Base-by-base conservation (phyloP, 164 flowering plant genomes). In the Vitis rotundifolia region DNA sequence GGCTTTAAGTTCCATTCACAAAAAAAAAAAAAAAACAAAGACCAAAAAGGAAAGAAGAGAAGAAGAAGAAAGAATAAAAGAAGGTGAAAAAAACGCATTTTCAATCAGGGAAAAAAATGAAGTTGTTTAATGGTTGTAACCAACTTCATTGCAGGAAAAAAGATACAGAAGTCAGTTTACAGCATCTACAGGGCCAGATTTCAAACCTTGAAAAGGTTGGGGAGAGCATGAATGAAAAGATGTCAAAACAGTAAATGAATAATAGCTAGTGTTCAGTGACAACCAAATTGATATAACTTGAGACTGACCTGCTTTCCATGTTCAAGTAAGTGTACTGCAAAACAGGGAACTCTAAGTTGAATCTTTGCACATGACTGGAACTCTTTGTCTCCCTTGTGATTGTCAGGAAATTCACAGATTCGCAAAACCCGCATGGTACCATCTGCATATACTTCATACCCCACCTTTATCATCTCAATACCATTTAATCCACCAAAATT, bases 371-470 rank as follows among this genome's bases (percentile, higher is more conserved):
- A 65, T 63, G 91, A 83, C 26, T 72, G 76, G 48, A 72, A 58
- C 18, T 61, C 64, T 62, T 51, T 66, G 51, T 77, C 82, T 63
- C 53, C 81, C 77, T 79, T 85, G 47, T 52, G 76, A 61, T 86
- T 79, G 54, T 72, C 84, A 69, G 83, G 70, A 69, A 74, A 78
- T 71, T 83, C 90, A 78, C 85, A 91, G 71, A 95, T 82, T 50
- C 88, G 84, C 69, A 95, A 71, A 72, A 95, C 91, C 57, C 99
- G 80, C 47, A 94, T 89, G 1, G 86, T 78, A 63, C 99, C 99
- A 77, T 92, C 96, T 50, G 97, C 90, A 82, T 83, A 90, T 57
- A 95, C 85, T 81, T 90, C 93, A 84, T 83, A 95, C 9, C 98
- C 98, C 66, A 88, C 76, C 75, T 84, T 89, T 29, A 64, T 77